A percentile compares a stretch with the other conserved stretches of the same genome.
Conservation (phyloP, 805 yeast genomes). For the Metschnikowia proteae region DNA sequence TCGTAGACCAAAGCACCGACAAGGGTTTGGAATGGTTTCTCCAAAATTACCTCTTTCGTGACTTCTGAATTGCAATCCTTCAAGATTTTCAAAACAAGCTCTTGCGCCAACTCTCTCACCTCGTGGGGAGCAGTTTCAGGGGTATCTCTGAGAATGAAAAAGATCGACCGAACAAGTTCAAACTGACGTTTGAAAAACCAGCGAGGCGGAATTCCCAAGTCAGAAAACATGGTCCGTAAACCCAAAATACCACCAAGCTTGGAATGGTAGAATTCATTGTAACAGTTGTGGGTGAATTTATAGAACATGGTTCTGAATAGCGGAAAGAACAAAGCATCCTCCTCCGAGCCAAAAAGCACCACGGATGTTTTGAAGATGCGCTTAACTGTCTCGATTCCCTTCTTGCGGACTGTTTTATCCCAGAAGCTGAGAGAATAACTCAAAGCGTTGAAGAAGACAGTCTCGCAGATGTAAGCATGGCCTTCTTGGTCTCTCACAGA, state of each 20-base stretch:
- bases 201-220: constrained; percentile 58
- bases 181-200: constrained; percentile 79
- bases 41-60: constrained; percentile 56
- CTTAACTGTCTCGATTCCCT: constrained; percentile 66
- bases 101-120: constrained; percentile 69
- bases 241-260: constrained; percentile 91
- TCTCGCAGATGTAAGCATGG: constrained; percentile 60
- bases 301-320: constrained; percentile 72
- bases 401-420: constrained; percentile 61
- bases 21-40: constrained; percentile 74
- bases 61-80: constrained; percentile 60
- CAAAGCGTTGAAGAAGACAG: constrained; percentile 68
- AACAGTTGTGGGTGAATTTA: constrained; percentile 85
- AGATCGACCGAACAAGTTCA: constrained; percentile 80
- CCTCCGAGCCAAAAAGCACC: constrained; percentile 61
- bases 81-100: constrained; percentile 60
- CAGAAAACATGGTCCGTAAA: constrained; percentile 65
- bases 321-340: constrained; percentile 67
- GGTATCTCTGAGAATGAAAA: constrained; percentile 86
- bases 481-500: constrained; percentile 81
- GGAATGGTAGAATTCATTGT: constrained; percentile 79
- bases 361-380: constrained; percentile 58
- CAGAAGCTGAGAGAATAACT: constrained; percentile 78
- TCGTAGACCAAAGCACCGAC: constrained; percentile 91
- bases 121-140: constrained; percentile 82